Percentiles rank a stretch among this genome's conserved stretches.
phyloP scores from a whole-genome alignment of 2,329 filamentous ascomycete genomes.

The Aspergillus sp. region DNA sequence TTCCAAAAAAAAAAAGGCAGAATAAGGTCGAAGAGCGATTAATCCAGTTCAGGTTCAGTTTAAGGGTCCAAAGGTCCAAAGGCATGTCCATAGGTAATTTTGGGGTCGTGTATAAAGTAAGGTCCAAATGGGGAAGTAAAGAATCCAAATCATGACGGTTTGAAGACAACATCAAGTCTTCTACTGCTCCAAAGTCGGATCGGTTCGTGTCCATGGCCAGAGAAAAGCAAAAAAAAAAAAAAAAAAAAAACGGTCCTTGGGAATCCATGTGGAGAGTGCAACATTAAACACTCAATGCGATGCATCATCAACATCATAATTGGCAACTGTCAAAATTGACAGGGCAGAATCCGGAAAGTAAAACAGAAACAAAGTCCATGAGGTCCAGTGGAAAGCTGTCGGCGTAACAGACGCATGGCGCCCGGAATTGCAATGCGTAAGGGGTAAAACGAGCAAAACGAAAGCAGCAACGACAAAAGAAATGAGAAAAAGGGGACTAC shows the following conservation, averaged over 20 bases:
- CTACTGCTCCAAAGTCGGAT: not conserved
- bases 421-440: constrained; percentile 8
- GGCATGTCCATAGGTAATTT: no score
- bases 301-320: constrained; percentile 20
- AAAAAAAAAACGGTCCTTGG: constrained; percentile 11
- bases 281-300: constrained; percentile 30
- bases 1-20: not conserved
- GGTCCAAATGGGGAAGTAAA: no score
- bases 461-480: constrained; percentile 18
- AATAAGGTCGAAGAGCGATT: no score
- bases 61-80: no score
- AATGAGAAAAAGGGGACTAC: constrained; percentile 35
- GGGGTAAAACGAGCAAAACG: constrained; percentile 11
- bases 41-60: no score
- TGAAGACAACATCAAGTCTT: not conserved
- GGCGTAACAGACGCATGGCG: constrained; percentile 9
- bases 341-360: constrained; percentile 7
- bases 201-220: not conserved
- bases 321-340: constrained; percentile 13
- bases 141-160: not conserved
- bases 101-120: no score
- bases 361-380: not conserved
- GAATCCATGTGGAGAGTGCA: constrained; percentile 23
- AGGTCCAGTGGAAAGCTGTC: not conserved
- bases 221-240: constrained; percentile 3